These are phyloP conservation scores for Climacium dendroides DNA, from an alignment of 225 moss, liverwort and hornwort species.

Conservation along the genomic window DNA sequence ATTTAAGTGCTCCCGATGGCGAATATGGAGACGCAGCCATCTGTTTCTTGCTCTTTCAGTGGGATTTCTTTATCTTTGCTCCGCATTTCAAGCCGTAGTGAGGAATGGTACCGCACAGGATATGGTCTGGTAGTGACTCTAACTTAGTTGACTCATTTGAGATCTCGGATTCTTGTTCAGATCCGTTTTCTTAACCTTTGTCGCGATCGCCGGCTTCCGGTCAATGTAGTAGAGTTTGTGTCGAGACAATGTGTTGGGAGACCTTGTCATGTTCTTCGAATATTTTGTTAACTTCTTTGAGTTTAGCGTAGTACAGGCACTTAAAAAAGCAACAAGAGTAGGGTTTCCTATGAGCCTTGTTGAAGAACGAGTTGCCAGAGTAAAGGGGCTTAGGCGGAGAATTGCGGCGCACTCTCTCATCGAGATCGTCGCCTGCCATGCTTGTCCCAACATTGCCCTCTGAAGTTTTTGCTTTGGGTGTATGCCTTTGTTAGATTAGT, in stretches of 20 bases:
- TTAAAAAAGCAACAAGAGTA: conserved; percentile 25
- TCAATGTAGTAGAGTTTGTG: background rate
- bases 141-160: background rate
- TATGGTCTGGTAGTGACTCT: background rate
- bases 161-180: background rate
- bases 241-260: background rate
- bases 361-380: conserved; percentile 29
- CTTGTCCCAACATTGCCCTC: background rate
- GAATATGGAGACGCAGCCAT: too few relatives aligned
- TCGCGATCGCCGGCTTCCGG: background rate
- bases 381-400: background rate
- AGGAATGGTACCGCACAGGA: background rate
- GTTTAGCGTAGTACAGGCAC: background rate
- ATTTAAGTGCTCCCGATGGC: too few relatives aligned
- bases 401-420: background rate
- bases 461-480: background rate
- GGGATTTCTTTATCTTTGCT: too few relatives aligned
- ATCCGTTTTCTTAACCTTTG: too few relatives aligned
- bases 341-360: conserved; percentile 24
- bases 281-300: background rate
- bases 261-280: background rate
- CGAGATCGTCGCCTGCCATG: background rate
- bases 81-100: background rate
- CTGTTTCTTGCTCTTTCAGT: too few relatives aligned
- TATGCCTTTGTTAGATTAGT: background rate